phyloP scores from a whole-genome alignment of 1,139 yeast species.

The Hanseniaspora sp. region DNA sequence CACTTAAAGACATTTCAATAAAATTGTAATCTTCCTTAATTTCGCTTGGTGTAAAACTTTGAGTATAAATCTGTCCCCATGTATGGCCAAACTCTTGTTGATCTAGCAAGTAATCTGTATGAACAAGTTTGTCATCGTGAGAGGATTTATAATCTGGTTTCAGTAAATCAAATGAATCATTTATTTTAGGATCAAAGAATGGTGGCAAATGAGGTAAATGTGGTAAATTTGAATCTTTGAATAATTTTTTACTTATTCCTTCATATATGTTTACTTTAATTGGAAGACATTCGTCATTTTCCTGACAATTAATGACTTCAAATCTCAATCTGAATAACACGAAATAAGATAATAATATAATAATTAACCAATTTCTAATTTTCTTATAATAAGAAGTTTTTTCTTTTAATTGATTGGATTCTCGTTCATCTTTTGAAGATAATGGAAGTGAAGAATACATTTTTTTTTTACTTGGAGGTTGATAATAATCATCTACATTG shows the following conservation, averaged over 20 bases:
- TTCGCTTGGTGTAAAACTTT: conserved; percentile 35
- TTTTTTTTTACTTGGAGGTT: not conserved
- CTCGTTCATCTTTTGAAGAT: not conserved
- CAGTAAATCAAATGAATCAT: conserved; percentile 19
- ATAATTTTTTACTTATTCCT: not conserved
- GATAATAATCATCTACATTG: not conserved
- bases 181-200: not conserved
- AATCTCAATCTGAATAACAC: not conserved
- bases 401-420: not conserved
- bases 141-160: conserved; percentile 17
- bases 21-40: conserved; percentile 37
- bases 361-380: not conserved
- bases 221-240: not conserved
- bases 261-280: not conserved
- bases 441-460: not conserved
- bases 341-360: not conserved
- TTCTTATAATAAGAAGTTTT: not conserved
- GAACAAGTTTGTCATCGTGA: conserved; percentile 31
- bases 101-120: conserved; percentile 32
- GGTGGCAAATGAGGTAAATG: too few species aligned
- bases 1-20: conserved; percentile 49
- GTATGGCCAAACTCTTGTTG: conserved; percentile 45
- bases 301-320: not conserved
- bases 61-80: conserved; percentile 45
- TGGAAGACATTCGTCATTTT: not conserved